Evolutionary conservation across 371 early-diverging fungal species (phyloP).

Genomic region (Rhizopus stolonifer): DNA sequence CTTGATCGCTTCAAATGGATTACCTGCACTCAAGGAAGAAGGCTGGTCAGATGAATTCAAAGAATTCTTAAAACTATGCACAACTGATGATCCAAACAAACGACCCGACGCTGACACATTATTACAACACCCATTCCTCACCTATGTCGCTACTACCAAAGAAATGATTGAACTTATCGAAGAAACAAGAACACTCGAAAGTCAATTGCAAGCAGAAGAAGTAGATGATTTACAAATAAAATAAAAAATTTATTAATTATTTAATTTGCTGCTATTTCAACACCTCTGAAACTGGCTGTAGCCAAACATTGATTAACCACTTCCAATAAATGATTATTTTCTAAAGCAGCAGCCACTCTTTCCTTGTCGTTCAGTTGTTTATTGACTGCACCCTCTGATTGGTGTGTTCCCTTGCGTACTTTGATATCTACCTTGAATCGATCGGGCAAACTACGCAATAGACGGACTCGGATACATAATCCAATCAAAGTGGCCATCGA

Average conservation of each 20-base stretch:
- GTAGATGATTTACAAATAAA: constrained; percentile 8
- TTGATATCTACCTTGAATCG: constrained; percentile 86
- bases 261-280: constrained; percentile 19
- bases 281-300: constrained; percentile 50
- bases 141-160: constrained; percentile 28
- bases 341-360: constrained; percentile 98
- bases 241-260: not conserved
- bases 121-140: constrained; percentile 43
- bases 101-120: constrained; percentile 50
- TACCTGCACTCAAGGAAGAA: constrained; percentile 54
- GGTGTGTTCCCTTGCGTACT: constrained; percentile 95
- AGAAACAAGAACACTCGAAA: constrained; percentile 29
- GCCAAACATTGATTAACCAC: constrained; percentile 93
- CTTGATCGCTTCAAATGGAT: constrained; percentile 63
- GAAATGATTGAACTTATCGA: constrained; percentile 34
- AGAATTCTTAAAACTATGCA: constrained; percentile 55
- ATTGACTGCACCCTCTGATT: constrained; percentile 92
- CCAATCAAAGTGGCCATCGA: constrained; percentile 99
- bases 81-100: constrained; percentile 42
- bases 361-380: constrained; percentile 99
- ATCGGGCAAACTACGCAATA: constrained; percentile 83
- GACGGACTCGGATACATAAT: constrained; percentile 91
- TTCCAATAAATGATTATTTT: constrained; percentile 90
- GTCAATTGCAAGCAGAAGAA: constrained; percentile 27
- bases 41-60: constrained; percentile 54